Evolutionary conservation across 2,329 filamentous ascomycete species (phyloP).

Genomic region (Calonectria hawksworthii): DNA sequence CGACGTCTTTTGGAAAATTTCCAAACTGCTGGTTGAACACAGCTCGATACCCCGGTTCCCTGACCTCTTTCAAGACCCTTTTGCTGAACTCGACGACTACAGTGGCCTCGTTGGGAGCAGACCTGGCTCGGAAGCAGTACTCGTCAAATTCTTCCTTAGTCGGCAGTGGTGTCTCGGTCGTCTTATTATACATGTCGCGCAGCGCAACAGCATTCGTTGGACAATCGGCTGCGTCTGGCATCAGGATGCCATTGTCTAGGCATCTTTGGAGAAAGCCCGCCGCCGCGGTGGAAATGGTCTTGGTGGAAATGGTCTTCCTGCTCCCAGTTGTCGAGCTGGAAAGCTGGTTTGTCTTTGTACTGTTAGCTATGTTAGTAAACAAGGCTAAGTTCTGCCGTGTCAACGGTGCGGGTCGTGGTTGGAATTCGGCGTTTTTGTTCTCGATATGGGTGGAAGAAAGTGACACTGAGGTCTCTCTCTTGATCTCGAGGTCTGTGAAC

Average conservation of each 20-base stretch:
- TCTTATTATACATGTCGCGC: neutral
- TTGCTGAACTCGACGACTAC: neutral
- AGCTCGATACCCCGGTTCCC: neutral
- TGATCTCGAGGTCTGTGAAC: neutral
- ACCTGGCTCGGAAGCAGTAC: neutral
- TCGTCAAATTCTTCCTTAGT: neutral
- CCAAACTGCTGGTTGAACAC: constrained; percentile 31
- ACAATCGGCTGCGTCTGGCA: neutral
- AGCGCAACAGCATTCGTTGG: neutral
- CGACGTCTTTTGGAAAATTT: constrained; percentile 39
- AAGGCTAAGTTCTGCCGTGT: constrained; percentile 10
- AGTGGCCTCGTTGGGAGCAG: neutral
- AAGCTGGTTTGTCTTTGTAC: neutral
- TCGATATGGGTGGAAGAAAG: too few relatives aligned
- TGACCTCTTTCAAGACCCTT: constrained; percentile 37
- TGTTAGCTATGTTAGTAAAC: neutral
- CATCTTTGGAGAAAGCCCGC: neutral
- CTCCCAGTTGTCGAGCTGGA: neutral
- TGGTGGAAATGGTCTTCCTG: too few relatives aligned
- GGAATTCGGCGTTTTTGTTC: too few relatives aligned
- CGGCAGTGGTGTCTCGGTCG: neutral
- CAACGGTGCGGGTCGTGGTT: neutral
- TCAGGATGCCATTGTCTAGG: neutral
- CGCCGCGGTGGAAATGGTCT: neutral
- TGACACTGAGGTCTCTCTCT: too few relatives aligned